A percentile compares a stretch with the other conserved stretches of the same genome.
Conservation (phyloP, 202 grass and related monocot genomes). For the Schoenoplectus triqueter region DNA sequence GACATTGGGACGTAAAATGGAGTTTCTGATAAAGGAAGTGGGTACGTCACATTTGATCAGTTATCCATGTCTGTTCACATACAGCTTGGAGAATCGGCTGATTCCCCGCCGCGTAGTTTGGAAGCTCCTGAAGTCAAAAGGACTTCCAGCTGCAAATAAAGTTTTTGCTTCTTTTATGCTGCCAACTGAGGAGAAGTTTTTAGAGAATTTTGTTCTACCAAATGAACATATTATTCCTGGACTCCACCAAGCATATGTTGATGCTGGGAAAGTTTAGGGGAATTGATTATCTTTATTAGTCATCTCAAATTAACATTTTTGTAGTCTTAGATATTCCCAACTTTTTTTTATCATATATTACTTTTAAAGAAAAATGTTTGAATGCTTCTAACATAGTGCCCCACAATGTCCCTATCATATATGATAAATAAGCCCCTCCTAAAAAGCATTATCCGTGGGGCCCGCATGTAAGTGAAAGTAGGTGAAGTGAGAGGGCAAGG, state of each 20-base stretch:
- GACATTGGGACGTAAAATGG: neutral
- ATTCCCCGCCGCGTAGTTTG: slow-evolving; percentile 39
- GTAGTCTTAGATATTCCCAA: neutral
- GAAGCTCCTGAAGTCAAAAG: slow-evolving; percentile 45
- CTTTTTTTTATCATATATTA: neutral
- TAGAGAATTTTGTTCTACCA: slow-evolving; percentile 40
- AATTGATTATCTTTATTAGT: neutral
- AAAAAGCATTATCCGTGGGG: too few relatives aligned
- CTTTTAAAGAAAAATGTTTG: neutral
- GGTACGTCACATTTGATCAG: slow-evolving; percentile 35
- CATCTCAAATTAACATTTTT: neutral
- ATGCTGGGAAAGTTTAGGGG: neutral
- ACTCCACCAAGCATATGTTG: neutral
- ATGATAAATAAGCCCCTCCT: too few relatives aligned
- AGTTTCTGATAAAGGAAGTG: slow-evolving; percentile 45
- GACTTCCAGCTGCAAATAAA: slow-evolving; percentile 7
- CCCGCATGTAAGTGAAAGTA: too few relatives aligned
- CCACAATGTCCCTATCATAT: too few relatives aligned
- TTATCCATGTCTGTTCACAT: slow-evolving; percentile 37
- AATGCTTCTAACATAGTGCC: too few relatives aligned
- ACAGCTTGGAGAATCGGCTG: slow-evolving; percentile 34
- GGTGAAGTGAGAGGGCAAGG: too few relatives aligned
- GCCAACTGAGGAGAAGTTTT: slow-evolving; percentile 44
- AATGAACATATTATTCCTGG: slow-evolving; percentile 26
- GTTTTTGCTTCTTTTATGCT: neutral